Base-by-base conservation (phyloP, 2,329 filamentous ascomycete genomes). In the Aspergillus pseudoterreus region DNA sequence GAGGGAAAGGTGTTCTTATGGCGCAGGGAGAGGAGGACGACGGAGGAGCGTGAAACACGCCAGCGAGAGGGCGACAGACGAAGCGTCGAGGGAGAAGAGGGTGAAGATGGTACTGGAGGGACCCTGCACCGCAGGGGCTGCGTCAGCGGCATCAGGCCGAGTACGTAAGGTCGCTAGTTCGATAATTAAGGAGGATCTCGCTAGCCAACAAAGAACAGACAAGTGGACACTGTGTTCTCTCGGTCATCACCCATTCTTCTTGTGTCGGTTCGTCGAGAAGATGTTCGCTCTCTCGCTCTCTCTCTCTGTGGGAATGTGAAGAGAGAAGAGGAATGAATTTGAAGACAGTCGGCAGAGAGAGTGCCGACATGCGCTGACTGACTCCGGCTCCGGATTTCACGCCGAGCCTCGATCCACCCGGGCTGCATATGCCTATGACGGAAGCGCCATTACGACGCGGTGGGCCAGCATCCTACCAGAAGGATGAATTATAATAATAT, bases 111-210 rank as follows among this genome's bases (percentile, higher is more conserved):
- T 55, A 58, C 42, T 54, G 55, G 55, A 65, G 66, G 65, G 63
- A 60, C 65, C 65, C 67, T 69, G 63, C 67, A 67, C 60, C 63
- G 62, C 66, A 70, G 64, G 66, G 66, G 65, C 59, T 69, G 67
- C 64, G 67, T 70, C 66, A 70, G 67, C 63, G 45, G 44, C 50
- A 51, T 51, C 50, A 47, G 50, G 50, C 50, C 50, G 45, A 42
- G 38, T 51, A 51, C 50, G 45, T 51, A 51, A 51, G 50, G 45
- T 42, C 43, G 8, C 27, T 30, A 30, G 27, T 30, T 30, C 10
- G 8, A 11, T 10, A 30, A 11, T 10, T 30, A 50, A 10, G 17
- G 30, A 15, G 11, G 11, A 11, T n/a, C 14, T 46, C 17, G 32
- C 21, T 35, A 45, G 19, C 30, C 15, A 45, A 32, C 17, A 24